Percentiles rank a stretch among this genome's conserved stretches.
Conservation (phyloP, 176 grass and related monocot genomes). For the Cenchrus americanus region DNA sequence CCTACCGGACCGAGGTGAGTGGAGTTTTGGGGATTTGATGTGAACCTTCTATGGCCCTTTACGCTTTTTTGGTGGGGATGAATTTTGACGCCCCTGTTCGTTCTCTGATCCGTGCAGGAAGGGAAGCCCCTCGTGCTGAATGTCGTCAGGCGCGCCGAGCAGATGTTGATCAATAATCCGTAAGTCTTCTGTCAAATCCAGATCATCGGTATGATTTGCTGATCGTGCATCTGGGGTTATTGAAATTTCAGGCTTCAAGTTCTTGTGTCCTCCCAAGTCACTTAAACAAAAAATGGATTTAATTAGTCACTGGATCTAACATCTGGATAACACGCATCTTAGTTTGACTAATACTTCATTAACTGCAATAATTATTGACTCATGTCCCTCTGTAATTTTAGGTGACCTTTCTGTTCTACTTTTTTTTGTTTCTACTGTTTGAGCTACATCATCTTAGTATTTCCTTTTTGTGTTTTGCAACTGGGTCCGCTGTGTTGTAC, state of each 20-base stretch:
- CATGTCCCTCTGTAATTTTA: background rate
- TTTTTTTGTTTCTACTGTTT: background rate
- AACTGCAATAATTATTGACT: slow-evolving; percentile 19
- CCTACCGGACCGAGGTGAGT: slow-evolving; percentile 94
- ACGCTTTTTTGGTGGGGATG: background rate
- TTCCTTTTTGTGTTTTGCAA: background rate
- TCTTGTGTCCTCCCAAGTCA: background rate
- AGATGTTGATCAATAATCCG: slow-evolving; percentile 72
- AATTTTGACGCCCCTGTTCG: slow-evolving; percentile 23
- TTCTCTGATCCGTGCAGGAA: slow-evolving; percentile 61
- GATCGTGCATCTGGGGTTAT: background rate
- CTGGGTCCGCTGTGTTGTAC: slow-evolving; percentile 14
- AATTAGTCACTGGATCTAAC: slow-evolving; percentile 29
- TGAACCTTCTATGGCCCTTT: background rate
- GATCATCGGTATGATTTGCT: background rate
- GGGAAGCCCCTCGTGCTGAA: slow-evolving; percentile 97
- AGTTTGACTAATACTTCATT: slow-evolving; percentile 9
- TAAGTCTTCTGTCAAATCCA: slow-evolving; percentile 47
- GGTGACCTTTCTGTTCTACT: background rate
- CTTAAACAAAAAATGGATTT: background rate
- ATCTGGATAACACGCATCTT: slow-evolving; percentile 26
- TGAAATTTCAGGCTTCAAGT: background rate
- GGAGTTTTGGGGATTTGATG: background rate
- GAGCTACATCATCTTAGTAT: background rate
- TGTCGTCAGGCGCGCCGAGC: slow-evolving; percentile 82